These are phyloP conservation scores for Fusarium foetens DNA, from an alignment of 2,329 filamentous ascomycete species.

Conservation along the genomic window DNA sequence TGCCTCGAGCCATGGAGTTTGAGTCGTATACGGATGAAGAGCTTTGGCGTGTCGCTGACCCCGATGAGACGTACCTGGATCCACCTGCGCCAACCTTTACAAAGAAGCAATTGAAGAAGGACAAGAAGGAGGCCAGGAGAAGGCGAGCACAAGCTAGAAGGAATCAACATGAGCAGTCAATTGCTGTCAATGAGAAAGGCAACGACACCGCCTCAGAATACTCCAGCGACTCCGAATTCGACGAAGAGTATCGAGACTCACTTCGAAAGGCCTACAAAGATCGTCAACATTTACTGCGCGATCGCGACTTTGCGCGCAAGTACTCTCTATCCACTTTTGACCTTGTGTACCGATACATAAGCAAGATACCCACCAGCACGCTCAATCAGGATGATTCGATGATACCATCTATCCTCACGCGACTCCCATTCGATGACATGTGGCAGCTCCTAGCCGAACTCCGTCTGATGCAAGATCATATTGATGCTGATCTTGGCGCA, in stretches of 20 bases:
- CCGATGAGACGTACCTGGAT: slow-evolving; percentile 43
- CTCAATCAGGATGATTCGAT: slow-evolving; percentile 18
- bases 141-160: slow-evolving; percentile 11
- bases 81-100: slow-evolving; percentile 34
- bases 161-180: background rate
- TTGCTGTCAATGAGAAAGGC: slow-evolving; percentile 13
- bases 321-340: slow-evolving; percentile 40
- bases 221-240: slow-evolving; percentile 15
- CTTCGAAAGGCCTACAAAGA: slow-evolving; percentile 4
- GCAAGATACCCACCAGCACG: slow-evolving; percentile 8
- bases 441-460: slow-evolving; percentile 45
- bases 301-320: slow-evolving; percentile 45
- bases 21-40: slow-evolving; percentile 46
- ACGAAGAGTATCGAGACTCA: slow-evolving; percentile 1
- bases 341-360: slow-evolving; percentile 39
- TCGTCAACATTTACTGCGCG: slow-evolving; percentile 30
- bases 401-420: slow-evolving; percentile 28
- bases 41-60: slow-evolving; percentile 40
- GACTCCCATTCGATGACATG: slow-evolving; percentile 39
- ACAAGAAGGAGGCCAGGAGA: slow-evolving; percentile 24
- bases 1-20: slow-evolving; percentile 45
- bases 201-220: slow-evolving; percentile 1
- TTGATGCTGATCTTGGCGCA: slow-evolving; percentile 42
- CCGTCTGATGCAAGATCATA: slow-evolving; percentile 39
- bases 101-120: background rate